Evolutionary conservation across 2,329 filamentous ascomycete genomes (phyloP).

Genomic region (Dichotomopilus funicola): DNA sequence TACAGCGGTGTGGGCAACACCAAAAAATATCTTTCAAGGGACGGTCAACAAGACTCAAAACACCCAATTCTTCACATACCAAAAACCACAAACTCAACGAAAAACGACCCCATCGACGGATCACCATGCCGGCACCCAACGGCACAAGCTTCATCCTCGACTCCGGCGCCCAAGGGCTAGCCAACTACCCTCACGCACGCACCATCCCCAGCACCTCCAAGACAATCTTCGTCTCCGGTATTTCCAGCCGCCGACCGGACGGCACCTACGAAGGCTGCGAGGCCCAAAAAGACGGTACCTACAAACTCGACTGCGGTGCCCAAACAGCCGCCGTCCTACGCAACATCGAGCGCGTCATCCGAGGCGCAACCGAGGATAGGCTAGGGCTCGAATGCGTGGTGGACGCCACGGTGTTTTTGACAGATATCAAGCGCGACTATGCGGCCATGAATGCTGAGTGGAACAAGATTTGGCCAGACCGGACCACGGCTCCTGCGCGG

Average conservation of each 20-base stretch:
- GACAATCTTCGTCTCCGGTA: slow-evolving; percentile 30
- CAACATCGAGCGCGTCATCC: slow-evolving; percentile 29
- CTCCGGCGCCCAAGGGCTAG: slow-evolving; percentile 28
- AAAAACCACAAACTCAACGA: not conserved
- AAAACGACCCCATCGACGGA: not conserved
- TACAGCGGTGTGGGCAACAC: too few species aligned
- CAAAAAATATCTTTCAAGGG: too few species aligned
- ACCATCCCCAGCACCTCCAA: slow-evolving; percentile 22
- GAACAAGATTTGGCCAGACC: slow-evolving; percentile 31
- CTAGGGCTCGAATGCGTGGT: slow-evolving; percentile 28
- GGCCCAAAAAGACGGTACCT: slow-evolving; percentile 21
- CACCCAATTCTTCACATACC: not conserved
- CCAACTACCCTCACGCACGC: slow-evolving; percentile 32
- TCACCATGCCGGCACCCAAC: slow-evolving; percentile 23
- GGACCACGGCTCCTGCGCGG: slow-evolving; percentile 27
- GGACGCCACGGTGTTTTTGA: slow-evolving; percentile 31
- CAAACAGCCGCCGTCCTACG: slow-evolving; percentile 30
- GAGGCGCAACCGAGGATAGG: slow-evolving; percentile 26
- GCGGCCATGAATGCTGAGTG: slow-evolving; percentile 31
- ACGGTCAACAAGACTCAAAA: too few species aligned
- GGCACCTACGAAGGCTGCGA: slow-evolving; percentile 30
- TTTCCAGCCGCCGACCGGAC: slow-evolving; percentile 29
- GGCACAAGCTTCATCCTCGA: slow-evolving; percentile 28
- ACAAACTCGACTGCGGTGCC: slow-evolving; percentile 26
- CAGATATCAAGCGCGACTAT: slow-evolving; percentile 28